Evolutionary conservation across 1,139 yeast genomes (phyloP), one percentile per base, ranked within the genome.

Genomic region (Pneumocystis oryctolagi): DNA sequence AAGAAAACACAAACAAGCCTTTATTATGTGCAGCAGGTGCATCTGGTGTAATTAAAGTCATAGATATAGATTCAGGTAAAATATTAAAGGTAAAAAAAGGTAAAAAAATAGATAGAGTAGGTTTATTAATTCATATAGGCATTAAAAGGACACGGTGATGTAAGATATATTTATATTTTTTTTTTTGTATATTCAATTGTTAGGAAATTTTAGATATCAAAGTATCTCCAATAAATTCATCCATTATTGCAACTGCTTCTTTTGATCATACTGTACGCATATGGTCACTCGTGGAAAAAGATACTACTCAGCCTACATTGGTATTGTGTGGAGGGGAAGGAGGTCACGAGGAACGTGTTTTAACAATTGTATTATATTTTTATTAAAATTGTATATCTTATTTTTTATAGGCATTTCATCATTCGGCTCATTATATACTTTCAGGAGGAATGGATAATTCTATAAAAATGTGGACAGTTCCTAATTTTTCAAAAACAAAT

Each of bases 381-480:
- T 30, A n/a, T 34, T 20, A 6, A 47, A 39, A 42, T 14, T 6
- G 39, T 20, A 6, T 6, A 56, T 32, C 47, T 47, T 30, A 53
- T 31, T 18, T 61, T 39, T n/a, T 42, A 30, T 57, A 14, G 62
- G 59, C 62, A 18, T 65, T 65, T 56, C 67, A 65, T 37, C 63
- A 62, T 28, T 61, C 66, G 18, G 66, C 67, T 25, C 42, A 66
- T 18, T 65, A 64, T 35, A 60, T 65, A 28, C 60, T 64, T 40
- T 63, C 67, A 5, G 67, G 67, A 31, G 67, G 67, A 16, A 65
- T 65, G 67, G 67, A 65, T 59, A 62, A 65, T 31, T 62, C 62
- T 30, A 58, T 65, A 28, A 61, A 64, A 30, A 53, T 65, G 12
- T 65, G 67, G 67, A 63, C 65, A 6, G 40, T 65, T 28, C 67